phyloP scores from a whole-genome alignment of 1,284 basidiomycete genomes.

The Volvariella surrecta region DNA sequence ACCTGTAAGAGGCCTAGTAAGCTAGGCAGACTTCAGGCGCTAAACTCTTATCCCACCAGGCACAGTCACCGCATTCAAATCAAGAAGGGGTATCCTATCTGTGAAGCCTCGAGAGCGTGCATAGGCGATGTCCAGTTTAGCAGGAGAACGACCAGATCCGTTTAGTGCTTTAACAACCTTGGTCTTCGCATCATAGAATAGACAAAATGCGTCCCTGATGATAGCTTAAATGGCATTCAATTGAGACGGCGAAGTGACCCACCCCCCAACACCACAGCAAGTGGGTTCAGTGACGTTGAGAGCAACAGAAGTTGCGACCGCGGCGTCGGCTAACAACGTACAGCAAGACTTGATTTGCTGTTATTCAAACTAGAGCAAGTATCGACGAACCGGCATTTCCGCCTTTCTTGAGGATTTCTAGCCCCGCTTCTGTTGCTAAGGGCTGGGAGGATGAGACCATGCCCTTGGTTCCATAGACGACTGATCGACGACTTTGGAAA shows the following conservation, averaged over 20 bases:
- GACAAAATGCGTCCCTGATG: conserved; percentile 80
- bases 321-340: conserved; percentile 32
- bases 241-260: conserved; percentile 11
- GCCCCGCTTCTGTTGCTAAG: conserved; percentile 79
- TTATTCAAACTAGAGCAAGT: not conserved
- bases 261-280: conserved; percentile 79
- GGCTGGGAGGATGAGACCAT: conserved; percentile 88
- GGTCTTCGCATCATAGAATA: conserved; percentile 81
- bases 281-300: conserved; percentile 84
- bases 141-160: conserved; percentile 81
- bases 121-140: conserved; percentile 72
- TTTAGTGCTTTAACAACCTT: conserved; percentile 81
- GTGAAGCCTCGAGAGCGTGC: conserved; percentile 62
- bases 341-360: not conserved
- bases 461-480: conserved; percentile 82
- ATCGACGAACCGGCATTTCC: conserved; percentile 75
- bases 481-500: conserved; percentile 65
- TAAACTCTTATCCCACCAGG: no score
- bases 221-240: conserved; percentile 1
- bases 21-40: not conserved
- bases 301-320: conserved; percentile 68
- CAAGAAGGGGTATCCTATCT: conserved; percentile 63
- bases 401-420: conserved; percentile 83
- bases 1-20: conserved; percentile 45
- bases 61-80: conserved; percentile 87